phyloP scores from a whole-genome alignment of 441 rosid genomes.

The Populus hybrid region DNA sequence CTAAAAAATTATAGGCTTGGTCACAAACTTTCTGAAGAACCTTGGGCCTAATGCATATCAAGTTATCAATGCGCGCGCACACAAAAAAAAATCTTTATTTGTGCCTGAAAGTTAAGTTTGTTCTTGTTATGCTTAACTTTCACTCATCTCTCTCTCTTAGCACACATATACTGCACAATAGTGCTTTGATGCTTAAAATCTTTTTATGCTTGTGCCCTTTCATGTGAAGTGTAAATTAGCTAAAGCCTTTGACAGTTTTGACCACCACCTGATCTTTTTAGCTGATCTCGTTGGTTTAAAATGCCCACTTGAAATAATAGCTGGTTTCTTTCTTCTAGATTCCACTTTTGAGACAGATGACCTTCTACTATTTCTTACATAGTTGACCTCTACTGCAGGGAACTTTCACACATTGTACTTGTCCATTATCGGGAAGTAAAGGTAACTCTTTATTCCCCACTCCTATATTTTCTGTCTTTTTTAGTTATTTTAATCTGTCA shows the following conservation, averaged over 20 bases:
- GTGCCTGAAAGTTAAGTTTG: neutral
- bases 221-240: neutral
- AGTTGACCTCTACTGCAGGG: constrained; percentile 45
- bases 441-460: constrained; percentile 39
- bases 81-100: neutral
- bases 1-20: neutral
- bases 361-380: neutral
- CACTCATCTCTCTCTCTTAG: neutral
- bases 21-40: neutral
- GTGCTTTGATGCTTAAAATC: neutral
- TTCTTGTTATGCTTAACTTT: neutral
- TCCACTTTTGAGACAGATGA: neutral
- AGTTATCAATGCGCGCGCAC: neutral
- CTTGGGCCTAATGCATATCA: neutral
- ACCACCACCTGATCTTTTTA: neutral
- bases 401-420: constrained; percentile 75
- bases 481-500: neutral
- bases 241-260: neutral
- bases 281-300: neutral
- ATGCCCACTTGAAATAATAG: neutral
- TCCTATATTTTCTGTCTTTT: neutral
- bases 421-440: constrained; percentile 89
- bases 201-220: neutral
- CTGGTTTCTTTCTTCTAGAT: neutral
- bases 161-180: neutral